Conservation (phyloP, 1,284 basidiomycete genomes). For the Leccinum pachyderme region DNA sequence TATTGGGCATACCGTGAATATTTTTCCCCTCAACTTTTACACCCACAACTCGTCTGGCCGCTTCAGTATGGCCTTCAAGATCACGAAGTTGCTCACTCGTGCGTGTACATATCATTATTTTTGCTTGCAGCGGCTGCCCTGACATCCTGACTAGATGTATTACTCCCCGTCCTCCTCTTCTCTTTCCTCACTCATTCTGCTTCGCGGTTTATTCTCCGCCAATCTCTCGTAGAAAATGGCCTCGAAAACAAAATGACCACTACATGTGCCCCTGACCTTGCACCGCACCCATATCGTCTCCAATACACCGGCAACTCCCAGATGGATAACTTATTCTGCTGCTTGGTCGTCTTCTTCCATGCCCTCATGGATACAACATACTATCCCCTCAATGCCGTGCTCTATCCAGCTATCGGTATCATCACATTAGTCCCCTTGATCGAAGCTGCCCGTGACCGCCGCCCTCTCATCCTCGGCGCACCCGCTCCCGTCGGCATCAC, state of each 20-base stretch:
- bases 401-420: slow-evolving; percentile 22
- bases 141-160: slow-evolving; percentile 3
- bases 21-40: neutral
- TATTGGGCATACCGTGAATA: neutral
- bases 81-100: slow-evolving; percentile 8
- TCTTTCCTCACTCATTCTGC: slow-evolving; percentile 12
- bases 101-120: neutral
- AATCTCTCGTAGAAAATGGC: slow-evolving; percentile 13
- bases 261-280: slow-evolving; percentile 12
- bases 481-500: slow-evolving; percentile 18
- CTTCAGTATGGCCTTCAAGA: neutral
- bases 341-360: slow-evolving; percentile 42
- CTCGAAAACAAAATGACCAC: slow-evolving; percentile 11
- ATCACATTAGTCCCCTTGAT: slow-evolving; percentile 18
- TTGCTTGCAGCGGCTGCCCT: neutral
- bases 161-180: slow-evolving; percentile 20
- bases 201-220: slow-evolving; percentile 12
- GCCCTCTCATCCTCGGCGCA: slow-evolving; percentile 9
- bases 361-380: slow-evolving; percentile 29
- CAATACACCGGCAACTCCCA: slow-evolving; percentile 32
- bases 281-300: slow-evolving; percentile 30
- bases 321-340: slow-evolving; percentile 38
- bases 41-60: neutral
- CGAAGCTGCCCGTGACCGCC: slow-evolving; percentile 24
- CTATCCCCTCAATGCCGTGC: slow-evolving; percentile 30